A percentile compares a stretch with the other conserved stretches of the same genome.
Evolutionary conservation across 2,329 filamentous ascomycete genomes (phyloP).

Genomic region (Fonsecaea erecta): DNA sequence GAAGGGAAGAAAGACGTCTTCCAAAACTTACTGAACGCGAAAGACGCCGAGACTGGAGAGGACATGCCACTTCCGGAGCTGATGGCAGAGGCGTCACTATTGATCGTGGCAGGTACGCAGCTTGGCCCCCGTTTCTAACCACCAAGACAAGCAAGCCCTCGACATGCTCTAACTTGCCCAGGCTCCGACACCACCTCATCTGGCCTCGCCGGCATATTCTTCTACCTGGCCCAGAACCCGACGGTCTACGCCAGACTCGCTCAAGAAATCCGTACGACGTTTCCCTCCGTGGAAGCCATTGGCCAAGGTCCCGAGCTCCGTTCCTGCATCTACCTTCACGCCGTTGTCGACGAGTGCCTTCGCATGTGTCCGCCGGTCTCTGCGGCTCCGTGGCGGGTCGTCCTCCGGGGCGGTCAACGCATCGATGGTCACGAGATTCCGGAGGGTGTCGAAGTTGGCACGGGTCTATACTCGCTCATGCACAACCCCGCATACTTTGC

Average conservation of each 20-base stretch:
- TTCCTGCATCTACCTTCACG: conserved; percentile 6
- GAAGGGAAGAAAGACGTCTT: conserved; percentile 5
- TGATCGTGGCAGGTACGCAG: conserved; percentile 2
- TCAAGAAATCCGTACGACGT: conserved; percentile 1
- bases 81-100: not conserved
- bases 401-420: not conserved
- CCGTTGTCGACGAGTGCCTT: conserved; percentile 9
- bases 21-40: not conserved
- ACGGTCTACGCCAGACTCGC: conserved; percentile 1
- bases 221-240: conserved; percentile 4
- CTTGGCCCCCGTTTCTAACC: too few relatives aligned
- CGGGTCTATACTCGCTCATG: conserved; percentile 7
- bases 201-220: conserved; percentile 9
- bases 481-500: conserved; percentile 8
- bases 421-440: conserved; percentile 4
- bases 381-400: not conserved
- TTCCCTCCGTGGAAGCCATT: not conserved
- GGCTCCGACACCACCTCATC: conserved; percentile 8
- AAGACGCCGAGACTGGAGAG: conserved; percentile 5
- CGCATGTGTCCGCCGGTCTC: conserved; percentile 3
- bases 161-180: not conserved
- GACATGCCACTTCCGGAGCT: not conserved
- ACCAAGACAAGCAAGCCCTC: not conserved
- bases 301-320: not conserved
- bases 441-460: conserved; percentile 1